Evolutionary conservation across 495 filamentous ascomycete genomes (phyloP).

Genomic region (Chaetomidium leptoderma): DNA sequence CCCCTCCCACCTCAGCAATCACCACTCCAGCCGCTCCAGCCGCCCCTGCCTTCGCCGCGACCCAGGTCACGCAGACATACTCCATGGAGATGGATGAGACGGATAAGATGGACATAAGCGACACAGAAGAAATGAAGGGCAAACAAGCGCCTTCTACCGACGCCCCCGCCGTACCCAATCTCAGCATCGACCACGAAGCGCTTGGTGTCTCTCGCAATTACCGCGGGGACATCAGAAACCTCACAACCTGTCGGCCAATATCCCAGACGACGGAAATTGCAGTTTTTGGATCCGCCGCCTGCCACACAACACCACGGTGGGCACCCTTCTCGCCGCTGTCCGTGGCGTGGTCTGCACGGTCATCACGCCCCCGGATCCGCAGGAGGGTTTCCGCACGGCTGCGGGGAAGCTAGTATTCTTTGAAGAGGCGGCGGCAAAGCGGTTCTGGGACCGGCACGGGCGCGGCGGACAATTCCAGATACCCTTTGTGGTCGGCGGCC

Average conservation of each 20-base stretch:
- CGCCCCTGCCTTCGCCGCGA: too few relatives aligned
- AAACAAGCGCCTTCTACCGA: background rate
- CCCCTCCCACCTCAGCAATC: too few relatives aligned
- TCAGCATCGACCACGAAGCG: background rate
- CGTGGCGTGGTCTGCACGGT: constrained; percentile 33
- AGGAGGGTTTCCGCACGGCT: constrained; percentile 16
- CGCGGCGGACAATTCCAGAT: background rate
- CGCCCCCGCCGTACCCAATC: background rate
- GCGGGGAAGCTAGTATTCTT: constrained; percentile 43
- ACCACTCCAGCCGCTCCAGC: too few relatives aligned
- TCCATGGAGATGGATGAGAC: background rate
- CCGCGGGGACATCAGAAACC: constrained; percentile 27
- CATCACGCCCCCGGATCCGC: constrained; percentile 30
- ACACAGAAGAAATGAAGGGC: too few relatives aligned
- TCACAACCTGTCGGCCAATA: constrained; percentile 30
- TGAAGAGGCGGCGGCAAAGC: constrained; percentile 21
- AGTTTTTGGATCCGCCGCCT: constrained; percentile 38
- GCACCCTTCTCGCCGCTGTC: constrained; percentile 29
- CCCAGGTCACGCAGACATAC: too few relatives aligned
- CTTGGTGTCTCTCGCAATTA: constrained; percentile 20
- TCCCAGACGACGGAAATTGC: constrained; percentile 31
- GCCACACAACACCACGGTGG: constrained; percentile 24
- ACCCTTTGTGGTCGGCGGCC: background rate
- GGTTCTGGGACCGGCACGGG: background rate
- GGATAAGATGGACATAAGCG: too few relatives aligned